These are phyloP conservation scores for Eutrema heterophyllum DNA, from an alignment of 345 rosid species.

Conservation along the genomic window DNA sequence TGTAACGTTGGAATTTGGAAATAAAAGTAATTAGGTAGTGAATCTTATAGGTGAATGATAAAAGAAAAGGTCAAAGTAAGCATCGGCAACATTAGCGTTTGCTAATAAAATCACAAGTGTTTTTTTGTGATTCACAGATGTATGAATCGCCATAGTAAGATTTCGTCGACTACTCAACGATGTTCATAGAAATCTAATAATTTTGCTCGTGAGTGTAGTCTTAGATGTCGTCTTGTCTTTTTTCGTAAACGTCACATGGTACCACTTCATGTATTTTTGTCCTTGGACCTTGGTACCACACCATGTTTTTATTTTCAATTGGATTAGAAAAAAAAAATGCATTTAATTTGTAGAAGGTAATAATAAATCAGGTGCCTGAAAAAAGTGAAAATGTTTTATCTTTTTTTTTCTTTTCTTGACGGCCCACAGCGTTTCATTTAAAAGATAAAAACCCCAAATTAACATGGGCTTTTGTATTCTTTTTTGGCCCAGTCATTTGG, in stretches of 20 bases:
- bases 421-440: background rate
- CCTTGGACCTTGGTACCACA: conserved; percentile 2
- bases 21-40: background rate
- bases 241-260: conserved; percentile 15
- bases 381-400: background rate
- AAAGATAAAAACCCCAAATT: background rate
- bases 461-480: background rate
- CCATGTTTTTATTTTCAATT: background rate
- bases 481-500: background rate
- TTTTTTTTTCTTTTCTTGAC: background rate
- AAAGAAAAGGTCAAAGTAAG: background rate
- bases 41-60: background rate
- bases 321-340: background rate
- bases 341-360: background rate
- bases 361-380: background rate
- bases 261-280: conserved; percentile 20
- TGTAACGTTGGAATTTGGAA: background rate
- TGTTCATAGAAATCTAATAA: background rate
- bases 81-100: background rate
- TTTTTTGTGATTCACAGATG: background rate
- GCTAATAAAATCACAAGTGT: background rate
- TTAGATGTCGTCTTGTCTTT: conserved; percentile 10
- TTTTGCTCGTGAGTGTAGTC: conserved; percentile 4
- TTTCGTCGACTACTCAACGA: background rate
- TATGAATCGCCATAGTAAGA: background rate